These are phyloP conservation scores for Grigorovia yakushimaensis DNA, from an alignment of 805 yeast species.

Conservation along the genomic window DNA sequence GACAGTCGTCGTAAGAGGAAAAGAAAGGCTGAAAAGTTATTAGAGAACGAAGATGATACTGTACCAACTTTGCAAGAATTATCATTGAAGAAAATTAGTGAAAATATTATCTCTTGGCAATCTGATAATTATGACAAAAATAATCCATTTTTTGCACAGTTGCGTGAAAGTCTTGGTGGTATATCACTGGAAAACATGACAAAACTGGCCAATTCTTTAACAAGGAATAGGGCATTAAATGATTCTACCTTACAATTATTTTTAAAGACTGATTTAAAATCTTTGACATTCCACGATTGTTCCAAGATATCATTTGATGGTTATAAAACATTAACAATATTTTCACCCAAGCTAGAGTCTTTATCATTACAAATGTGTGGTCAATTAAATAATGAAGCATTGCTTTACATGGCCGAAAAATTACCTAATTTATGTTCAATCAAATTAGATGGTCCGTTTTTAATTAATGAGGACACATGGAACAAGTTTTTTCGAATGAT, in stretches of 20 bases:
- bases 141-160: conserved; percentile 11
- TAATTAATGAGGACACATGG: conserved; percentile 74
- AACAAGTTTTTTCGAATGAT: conserved; percentile 52
- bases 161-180: conserved; percentile 71
- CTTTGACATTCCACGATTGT: conserved; percentile 85
- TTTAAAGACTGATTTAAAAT: conserved; percentile 45
- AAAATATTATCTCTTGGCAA: conserved; percentile 20
- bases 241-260: conserved; percentile 66
- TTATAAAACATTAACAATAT: conserved; percentile 59
- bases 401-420: conserved; percentile 52
- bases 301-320: conserved; percentile 63
- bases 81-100: conserved; percentile 62
- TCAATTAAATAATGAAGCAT: conserved; percentile 67
- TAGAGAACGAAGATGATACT: conserved; percentile 56
- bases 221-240: conserved; percentile 72
- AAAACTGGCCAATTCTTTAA: conserved; percentile 65
- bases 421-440: conserved; percentile 45
- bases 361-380: conserved; percentile 88
- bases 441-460: conserved; percentile 81
- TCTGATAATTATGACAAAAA: conserved; percentile 11
- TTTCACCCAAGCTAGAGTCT: conserved; percentile 60
- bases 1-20: conserved; percentile 66
- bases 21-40: conserved; percentile 71
- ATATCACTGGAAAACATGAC: conserved; percentile 65
- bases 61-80: conserved; percentile 72